phyloP scores from a whole-genome alignment of 345 rosid species.

The Luvunga scandens region DNA sequence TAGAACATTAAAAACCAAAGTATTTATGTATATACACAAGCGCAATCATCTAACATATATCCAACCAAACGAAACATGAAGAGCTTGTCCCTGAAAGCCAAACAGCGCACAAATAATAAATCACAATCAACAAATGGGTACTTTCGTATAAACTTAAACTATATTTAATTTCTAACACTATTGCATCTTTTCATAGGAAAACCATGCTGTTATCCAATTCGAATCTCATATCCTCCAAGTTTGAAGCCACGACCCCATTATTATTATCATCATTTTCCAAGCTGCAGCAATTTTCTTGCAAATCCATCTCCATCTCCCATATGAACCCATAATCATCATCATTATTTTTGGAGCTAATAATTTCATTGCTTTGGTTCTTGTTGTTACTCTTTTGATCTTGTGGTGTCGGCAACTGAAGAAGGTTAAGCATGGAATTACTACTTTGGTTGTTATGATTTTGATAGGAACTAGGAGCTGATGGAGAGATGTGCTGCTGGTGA shows the following conservation, averaged over 20 bases:
- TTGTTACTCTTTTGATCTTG: conserved; percentile 19
- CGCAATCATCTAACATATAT: conserved; percentile 2
- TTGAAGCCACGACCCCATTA: conserved; percentile 31
- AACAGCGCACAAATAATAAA: conserved; percentile 10
- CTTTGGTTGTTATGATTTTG: conserved; percentile 30
- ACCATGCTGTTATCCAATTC: conserved; percentile 37
- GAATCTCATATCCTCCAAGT: conserved; percentile 38
- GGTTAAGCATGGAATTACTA: conserved; percentile 31
- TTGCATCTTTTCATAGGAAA: conserved; percentile 26
- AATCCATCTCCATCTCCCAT: conserved; percentile 47
- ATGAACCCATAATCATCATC: conserved; percentile 42
- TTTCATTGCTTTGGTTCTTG: conserved; percentile 14
- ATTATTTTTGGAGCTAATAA: conserved; percentile 24
- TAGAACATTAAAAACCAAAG: neutral
- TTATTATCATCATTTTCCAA: conserved; percentile 24
- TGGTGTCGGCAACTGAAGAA: conserved; percentile 31
- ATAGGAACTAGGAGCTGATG: conserved; percentile 19
- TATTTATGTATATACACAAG: neutral
- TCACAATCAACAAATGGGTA: conserved; percentile 21
- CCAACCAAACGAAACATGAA: conserved; percentile 5
- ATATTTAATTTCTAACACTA: neutral
- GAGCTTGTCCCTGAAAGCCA: conserved; percentile 15
- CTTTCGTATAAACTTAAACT: neutral
- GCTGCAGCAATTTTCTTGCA: conserved; percentile 31
- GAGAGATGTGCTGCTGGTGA: conserved; percentile 26